Evolutionary conservation across 805 yeast genomes (phyloP).

Genomic region (Lipomyces yamadae): DNA sequence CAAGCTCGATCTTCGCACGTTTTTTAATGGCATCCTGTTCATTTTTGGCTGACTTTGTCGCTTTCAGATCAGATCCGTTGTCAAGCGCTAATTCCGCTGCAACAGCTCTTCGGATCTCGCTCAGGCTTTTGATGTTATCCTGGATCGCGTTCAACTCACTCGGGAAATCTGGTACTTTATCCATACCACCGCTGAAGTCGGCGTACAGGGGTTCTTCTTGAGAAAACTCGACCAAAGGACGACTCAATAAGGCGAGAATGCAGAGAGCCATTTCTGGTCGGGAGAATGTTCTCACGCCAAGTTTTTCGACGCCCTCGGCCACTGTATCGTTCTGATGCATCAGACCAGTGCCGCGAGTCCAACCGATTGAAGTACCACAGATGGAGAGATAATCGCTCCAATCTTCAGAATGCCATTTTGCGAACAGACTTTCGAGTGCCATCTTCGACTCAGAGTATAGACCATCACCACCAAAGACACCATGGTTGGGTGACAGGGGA

Average conservation of each 20-base stretch:
- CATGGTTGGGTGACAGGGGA: constrained; percentile 97
- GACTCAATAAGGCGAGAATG: constrained; percentile 87
- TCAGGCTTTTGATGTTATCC: constrained; percentile 67
- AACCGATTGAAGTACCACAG: constrained; percentile 98
- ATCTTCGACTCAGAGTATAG: constrained; percentile 95
- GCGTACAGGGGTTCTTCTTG: constrained; percentile 95
- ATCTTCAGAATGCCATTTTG: constrained; percentile 97
- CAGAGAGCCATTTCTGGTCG: constrained; percentile 99
- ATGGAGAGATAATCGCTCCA: constrained; percentile 92
- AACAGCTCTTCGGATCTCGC: constrained; percentile 93
- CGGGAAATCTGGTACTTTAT: constrained; percentile 85
- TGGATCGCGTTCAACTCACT: constrained; percentile 81
- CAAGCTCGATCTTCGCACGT: constrained; percentile 89
- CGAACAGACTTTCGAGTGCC: constrained; percentile 90
- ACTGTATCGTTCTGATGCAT: constrained; percentile 96
- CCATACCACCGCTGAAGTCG: constrained; percentile 97
- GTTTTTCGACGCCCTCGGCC: constrained; percentile 93
- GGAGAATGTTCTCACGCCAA: constrained; percentile 96
- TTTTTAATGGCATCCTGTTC: constrained; percentile 78
- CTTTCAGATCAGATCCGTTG: constrained; percentile 80
- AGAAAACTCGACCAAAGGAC: constrained; percentile 78
- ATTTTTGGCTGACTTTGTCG: constrained; percentile 80
- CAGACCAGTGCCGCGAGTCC: constrained; percentile 99
- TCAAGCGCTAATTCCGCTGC: constrained; percentile 90
- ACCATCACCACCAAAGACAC: constrained; percentile 98